Percentiles rank a stretch among this genome's conserved stretches.
These are phyloP conservation scores for Aquanectria penicillioides DNA, from an alignment of 2,329 filamentous ascomycete genomes.

Conservation along the genomic window DNA sequence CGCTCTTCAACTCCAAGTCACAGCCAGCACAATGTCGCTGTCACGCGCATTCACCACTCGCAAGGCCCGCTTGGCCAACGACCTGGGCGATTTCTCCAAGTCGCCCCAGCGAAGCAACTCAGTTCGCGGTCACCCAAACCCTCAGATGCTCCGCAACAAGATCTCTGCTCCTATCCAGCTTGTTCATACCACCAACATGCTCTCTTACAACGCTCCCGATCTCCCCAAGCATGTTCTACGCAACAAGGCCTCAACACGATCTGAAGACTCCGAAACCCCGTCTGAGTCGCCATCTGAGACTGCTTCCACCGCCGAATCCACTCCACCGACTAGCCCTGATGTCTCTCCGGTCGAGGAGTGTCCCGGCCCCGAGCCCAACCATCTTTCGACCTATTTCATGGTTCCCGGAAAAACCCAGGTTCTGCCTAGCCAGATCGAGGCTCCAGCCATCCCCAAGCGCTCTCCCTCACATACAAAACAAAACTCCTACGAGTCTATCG, in stretches of 20 bases:
- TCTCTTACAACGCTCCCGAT: constrained; percentile 93
- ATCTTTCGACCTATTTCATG: constrained; percentile 73
- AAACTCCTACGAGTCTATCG: constrained; percentile 77
- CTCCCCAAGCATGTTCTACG: constrained; percentile 60
- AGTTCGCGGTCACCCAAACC: constrained; percentile 53
- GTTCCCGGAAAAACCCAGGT: constrained; percentile 58
- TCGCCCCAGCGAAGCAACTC: constrained; percentile 61
- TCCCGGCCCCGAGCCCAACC: constrained; percentile 70
- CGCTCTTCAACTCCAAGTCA: constrained; percentile 10
- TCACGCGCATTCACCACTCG: constrained; percentile 78
- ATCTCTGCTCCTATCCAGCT: constrained; percentile 91
- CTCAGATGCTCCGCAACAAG: constrained; percentile 65
- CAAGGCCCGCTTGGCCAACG: constrained; percentile 64
- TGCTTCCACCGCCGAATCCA: constrained; percentile 62
- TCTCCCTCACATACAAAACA: constrained; percentile 91
- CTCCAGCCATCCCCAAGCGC: constrained; percentile 74
- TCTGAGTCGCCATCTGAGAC: constrained; percentile 65
- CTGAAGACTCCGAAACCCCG: constrained; percentile 14
- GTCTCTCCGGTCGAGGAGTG: constrained; percentile 65
- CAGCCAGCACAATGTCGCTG: constrained; percentile 58
- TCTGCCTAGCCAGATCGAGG: constrained; percentile 49
- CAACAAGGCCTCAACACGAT: constrained; percentile 50
- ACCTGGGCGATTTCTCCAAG: constrained; percentile 54
- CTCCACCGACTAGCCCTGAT: constrained; percentile 76
- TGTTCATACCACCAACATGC: constrained; percentile 94